Evolutionary conservation across 2,329 filamentous ascomycete genomes (phyloP), one percentile per base, ranked within the genome.

Genomic region (Colletotrichum endophyticum): DNA sequence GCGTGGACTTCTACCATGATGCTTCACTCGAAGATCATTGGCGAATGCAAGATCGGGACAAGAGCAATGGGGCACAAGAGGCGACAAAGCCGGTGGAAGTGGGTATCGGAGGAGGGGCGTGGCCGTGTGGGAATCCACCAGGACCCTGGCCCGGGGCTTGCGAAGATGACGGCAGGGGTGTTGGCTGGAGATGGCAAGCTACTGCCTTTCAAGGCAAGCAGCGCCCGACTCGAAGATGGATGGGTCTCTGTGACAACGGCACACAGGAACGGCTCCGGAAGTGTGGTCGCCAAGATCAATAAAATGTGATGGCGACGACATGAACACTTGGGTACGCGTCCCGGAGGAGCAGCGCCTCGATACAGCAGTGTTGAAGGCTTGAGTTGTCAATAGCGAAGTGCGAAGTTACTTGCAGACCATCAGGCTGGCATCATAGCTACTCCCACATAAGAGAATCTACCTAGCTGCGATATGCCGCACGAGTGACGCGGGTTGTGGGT

Each of bases 91-190:
- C 39, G 63, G 34, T 68, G 27, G 56, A 73, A 25, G 39, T 68
- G 56, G 39, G 8, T 32, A 57, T 30, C 27, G 22, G 61, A 71
- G 32, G 75, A 71, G 57, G 72, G 70, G 59, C 11, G 44, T 53
- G 44, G 44, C 44, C 44, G 44, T 74, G 73, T 64, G 30, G 27
- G 27, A 53, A 30, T 16, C 56, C 75, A 62, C 53, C 30, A 32
- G 28, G n/a, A 63, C 66, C 72, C 67, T 57, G 30, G 53, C 53
- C 57, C 36, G 44, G 19, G 39, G 39, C 53, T 25, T 63, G 75
- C 75, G 59, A 39, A 63, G 75, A 72, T 77, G 72, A 64, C 72
- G 66, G 39, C 72, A 77, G 66, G 75, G 72, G 39, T 66, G 22
- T 70, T 32, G 34, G 30, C 64, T 27, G 19, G 56, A 36, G 27